Percentiles rank a stretch among this genome's conserved stretches.
Evolutionary conservation across 495 filamentous ascomycete species (phyloP).

Genomic region (Penicillium coffeae): DNA sequence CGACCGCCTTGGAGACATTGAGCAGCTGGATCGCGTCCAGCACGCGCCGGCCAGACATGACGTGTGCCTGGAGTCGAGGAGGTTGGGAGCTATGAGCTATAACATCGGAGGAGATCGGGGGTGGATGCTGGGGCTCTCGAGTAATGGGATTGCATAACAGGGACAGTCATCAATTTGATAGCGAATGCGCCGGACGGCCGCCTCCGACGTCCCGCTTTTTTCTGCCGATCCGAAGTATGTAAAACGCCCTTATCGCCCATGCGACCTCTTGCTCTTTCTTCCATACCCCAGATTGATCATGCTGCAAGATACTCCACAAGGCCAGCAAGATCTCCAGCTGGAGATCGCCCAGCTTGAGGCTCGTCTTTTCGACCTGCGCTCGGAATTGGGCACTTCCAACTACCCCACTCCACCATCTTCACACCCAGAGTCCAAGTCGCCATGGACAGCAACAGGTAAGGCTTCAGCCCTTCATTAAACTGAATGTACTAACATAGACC

Average conservation of each 20-base stretch:
- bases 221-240: background rate
- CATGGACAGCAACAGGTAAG: constrained; percentile 14
- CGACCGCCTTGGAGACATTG: constrained; percentile 72
- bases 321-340: constrained; percentile 14
- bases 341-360: constrained; percentile 23
- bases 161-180: constrained; percentile 10
- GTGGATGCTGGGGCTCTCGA: constrained; percentile 3
- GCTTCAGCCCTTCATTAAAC: background rate
- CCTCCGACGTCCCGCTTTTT: constrained; percentile 16
- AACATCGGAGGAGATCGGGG: constrained; percentile 12
- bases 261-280: constrained; percentile 2
- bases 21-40: constrained; percentile 77
- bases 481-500: background rate
- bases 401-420: constrained; percentile 23
- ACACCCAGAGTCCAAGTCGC: constrained; percentile 14
- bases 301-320: constrained; percentile 6
- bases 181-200: constrained; percentile 20
- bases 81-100: constrained; percentile 1
- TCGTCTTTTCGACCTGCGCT: constrained; percentile 21
- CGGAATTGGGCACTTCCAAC: constrained; percentile 16
- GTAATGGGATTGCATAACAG: constrained; percentile 16
- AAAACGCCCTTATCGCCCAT: constrained; percentile 2
- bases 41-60: constrained; percentile 67
- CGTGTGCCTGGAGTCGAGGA: constrained; percentile 1
- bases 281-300: constrained; percentile 12